Evolutionary conservation across 176 grass and related monocot species (phyloP), one percentile per base, ranked within the genome.

Genomic region (Guadua angustifolia): DNA sequence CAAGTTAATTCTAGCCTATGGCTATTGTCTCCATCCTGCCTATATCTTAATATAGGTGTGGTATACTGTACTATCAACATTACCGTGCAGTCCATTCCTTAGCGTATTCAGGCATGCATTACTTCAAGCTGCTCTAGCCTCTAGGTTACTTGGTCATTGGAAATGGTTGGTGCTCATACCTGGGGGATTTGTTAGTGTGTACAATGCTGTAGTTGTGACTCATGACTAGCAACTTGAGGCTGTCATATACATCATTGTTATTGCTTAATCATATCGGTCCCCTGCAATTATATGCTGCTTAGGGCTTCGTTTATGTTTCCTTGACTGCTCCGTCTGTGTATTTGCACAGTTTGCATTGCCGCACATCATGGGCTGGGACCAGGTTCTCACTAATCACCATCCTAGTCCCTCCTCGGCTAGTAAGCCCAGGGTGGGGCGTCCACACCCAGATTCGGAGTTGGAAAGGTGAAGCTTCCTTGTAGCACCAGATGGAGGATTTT

Each of bases 311-410:
- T 58, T 38, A 78, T 66, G 44, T 26, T 66, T 83, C 59, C 63
- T 83, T 82, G 29, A 78, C 6, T 35, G 33, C 73, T 22, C 11
- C 5, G 22, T 53, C 17, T 5, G 5, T 75, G 56, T 73, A 38
- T 84, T 50, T 29, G 16, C 86, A 82, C 84, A 97, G 95, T 94
- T 80, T 88, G 89, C 80, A 32, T 79, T 97, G 86, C 94, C 94
- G 13, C 84, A 89, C 44, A 93, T 97, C 72, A 90, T 97, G 87
- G 91, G 94, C 38, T 97, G 94, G 94, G 81, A 89, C 36, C 94
- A 90, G 58, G 86, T 69, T 47, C 60, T 93, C 19, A 83, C 83
- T 4, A 76, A 38, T 17, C 69, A 82, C n/a, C 82, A 55, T 55
- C 17, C 65, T 45, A 58, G 70, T 62, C 49, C 80, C 11, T 57